Base-by-base conservation (phyloP, 2,329 filamentous ascomycete genomes). In the Beauveria medogensis region DNA sequence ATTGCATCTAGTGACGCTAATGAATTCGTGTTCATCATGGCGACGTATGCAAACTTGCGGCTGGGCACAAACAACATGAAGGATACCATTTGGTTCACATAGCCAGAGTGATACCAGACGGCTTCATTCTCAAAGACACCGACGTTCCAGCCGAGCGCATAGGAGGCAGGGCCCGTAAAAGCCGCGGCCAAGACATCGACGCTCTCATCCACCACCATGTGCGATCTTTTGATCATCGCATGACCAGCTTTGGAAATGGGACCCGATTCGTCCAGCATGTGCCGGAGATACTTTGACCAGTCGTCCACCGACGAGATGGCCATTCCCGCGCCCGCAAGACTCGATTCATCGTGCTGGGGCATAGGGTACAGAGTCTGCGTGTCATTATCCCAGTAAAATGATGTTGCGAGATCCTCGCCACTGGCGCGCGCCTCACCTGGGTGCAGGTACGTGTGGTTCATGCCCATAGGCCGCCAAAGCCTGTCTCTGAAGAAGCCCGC, bases 381-480 rank as follows among this genome's bases (percentile, higher is more conserved):
- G 4, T 67, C 66, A 7, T 74, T 69, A 7, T 74, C 62, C 66
- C 72, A 78, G 51, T 67, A 67, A 50, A 80, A 78, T 1, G 74
- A 73, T 7, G 69, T 68, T 0, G 78, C 75, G 10, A 80, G 68
- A 4, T 62, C 22, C 1, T 64, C 59, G 0, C 62, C 60, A 18
- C 64, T 65, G 1, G 61, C 60, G 26, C 52, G 48, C 3, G 66
- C 65, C 50, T 73, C 68, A 7, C 60, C 43, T 1, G 64, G 59
- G 0, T 67, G 67, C 14, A 74, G 61, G 30, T 69, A 74, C 1
- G 76, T 77, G 59, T 74, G 70, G 18, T 66, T 63, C 78, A 81
- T 80, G 8, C 69, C 72, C 62, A 81, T 70, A 0, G 77, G 77
- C 7, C 63, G 59, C 72, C 77, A 79, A 26, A 81, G 67, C 37